phyloP scores from a whole-genome alignment of 2,329 filamentous ascomycete genomes.

The Elsinoe perseae region DNA sequence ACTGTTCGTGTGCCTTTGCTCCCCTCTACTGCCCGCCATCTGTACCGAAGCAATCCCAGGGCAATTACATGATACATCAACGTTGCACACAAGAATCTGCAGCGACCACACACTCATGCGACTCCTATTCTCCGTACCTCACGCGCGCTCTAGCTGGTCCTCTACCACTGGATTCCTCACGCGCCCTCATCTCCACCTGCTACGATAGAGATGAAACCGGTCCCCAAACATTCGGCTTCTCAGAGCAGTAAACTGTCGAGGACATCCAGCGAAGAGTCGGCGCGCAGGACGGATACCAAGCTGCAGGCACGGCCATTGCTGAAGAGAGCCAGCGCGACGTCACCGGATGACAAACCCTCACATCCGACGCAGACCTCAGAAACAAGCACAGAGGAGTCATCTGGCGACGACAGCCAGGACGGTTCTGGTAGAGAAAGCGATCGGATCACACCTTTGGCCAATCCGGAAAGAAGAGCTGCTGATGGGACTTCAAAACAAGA shows the following conservation, averaged over 20 bases:
- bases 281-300: not conserved
- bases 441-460: conserved; percentile 2
- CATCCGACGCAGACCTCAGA: not conserved
- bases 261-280: not conserved
- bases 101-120: conserved; percentile 1
- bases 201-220: conserved; percentile 2
- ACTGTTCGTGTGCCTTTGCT: not conserved
- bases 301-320: not conserved
- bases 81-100: not conserved
- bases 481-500: not conserved
- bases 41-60: not conserved
- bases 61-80: not conserved
- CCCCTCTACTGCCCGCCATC: not conserved
- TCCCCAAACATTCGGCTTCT: not conserved
- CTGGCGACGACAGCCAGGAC: conserved; percentile 7
- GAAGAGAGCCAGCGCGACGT: conserved; percentile 7
- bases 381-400: conserved; percentile 1
- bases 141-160: conserved; percentile 11
- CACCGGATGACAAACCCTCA: conserved; percentile 1
- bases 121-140: not conserved
- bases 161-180: not conserved
- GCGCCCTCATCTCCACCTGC: not conserved
- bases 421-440: conserved; percentile 1
- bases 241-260: conserved; percentile 1
- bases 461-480: not conserved